phyloP scores from a whole-genome alignment of 1,284 basidiomycete genomes.

The Melanopsichium pennsylvanicum region DNA sequence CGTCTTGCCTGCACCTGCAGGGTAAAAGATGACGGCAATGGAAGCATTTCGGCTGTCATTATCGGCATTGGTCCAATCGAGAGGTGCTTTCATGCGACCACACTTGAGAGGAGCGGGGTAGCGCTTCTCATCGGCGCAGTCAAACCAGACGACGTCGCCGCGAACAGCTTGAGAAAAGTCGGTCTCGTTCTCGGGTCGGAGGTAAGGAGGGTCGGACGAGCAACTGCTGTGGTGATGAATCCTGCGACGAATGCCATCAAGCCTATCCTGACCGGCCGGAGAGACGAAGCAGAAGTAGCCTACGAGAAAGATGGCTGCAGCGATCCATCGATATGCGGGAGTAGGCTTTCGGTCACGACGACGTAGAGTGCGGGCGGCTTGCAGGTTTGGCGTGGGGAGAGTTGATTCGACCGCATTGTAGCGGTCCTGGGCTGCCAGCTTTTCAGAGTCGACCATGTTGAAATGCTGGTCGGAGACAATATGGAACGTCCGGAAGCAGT shows the following conservation, averaged over 20 bases:
- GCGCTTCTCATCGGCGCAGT: constrained; percentile 36
- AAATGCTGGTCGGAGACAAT: background rate
- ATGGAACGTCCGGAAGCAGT: background rate
- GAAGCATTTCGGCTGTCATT: constrained; percentile 42
- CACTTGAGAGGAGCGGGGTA: constrained; percentile 43
- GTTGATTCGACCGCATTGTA: constrained; percentile 27
- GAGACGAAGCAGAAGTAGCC: constrained; percentile 24
- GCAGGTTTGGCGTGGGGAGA: constrained; percentile 16
- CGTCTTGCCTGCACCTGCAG: constrained; percentile 46
- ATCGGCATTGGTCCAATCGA: constrained; percentile 46
- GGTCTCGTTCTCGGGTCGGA: constrained; percentile 35
- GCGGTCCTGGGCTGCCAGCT: constrained; percentile 20
- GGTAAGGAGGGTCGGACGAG: constrained; percentile 5
- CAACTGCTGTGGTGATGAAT: constrained; percentile 10
- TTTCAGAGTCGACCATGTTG: constrained; percentile 23
- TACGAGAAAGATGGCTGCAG: constrained; percentile 4
- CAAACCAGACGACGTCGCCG: constrained; percentile 40
- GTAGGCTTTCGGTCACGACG: constrained; percentile 21
- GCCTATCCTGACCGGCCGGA: constrained; percentile 5
- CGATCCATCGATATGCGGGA: constrained; percentile 15
- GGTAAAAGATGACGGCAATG: constrained; percentile 48
- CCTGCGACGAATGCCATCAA: constrained; percentile 12
- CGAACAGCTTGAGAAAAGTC: constrained; percentile 35
- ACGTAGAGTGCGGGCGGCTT: background rate
- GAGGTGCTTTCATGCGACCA: constrained; percentile 47